Base-by-base conservation (phyloP, 768 basidiomycete species). In the Russula earlei region DNA sequence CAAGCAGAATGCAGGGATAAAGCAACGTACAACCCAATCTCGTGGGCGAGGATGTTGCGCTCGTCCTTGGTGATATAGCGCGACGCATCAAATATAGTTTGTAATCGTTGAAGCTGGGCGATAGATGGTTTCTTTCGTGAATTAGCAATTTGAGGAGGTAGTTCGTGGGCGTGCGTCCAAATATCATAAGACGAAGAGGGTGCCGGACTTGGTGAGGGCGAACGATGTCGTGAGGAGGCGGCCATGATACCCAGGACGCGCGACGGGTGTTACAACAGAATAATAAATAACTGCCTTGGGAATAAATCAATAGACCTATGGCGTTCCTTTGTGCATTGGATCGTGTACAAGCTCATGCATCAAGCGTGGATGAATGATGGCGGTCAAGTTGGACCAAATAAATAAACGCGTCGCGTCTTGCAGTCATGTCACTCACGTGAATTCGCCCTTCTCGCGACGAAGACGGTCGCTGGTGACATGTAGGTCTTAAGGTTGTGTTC, bases 401-500 rank as follows among this genome's bases (percentile, higher is more conserved):
- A 54, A 60, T 51, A 60, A 38, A 38, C 55, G 59, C 59, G 59
- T 60, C 55, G 48, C 48, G 47, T 60, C 43, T 31, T 5, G 29
- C n/a, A n/a, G n/a, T n/a, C n/a, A n/a, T n/a, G n/a, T n/a, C n/a
- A n/a, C n/a, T 31, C 29, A 31, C 29, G 29, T 31, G 29, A 31
- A 31, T n/a, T n/a, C n/a, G n/a, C n/a, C n/a, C n/a, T n/a, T n/a
- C n/a, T n/a, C n/a, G n/a, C n/a, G n/a, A n/a, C n/a, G n/a, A n/a
- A n/a, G n/a, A n/a, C n/a, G n/a, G n/a, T n/a, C n/a, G n/a, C n/a
- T n/a, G n/a, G n/a, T n/a, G n/a, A n/a, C n/a, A n/a, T n/a, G n/a
- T n/a, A n/a, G n/a, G n/a, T n/a, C n/a, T n/a, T n/a, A n/a, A n/a
- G n/a, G n/a, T n/a, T n/a, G n/a, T n/a, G n/a, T n/a, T n/a, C n/a